Evolutionary conservation across 495 filamentous ascomycete genomes (phyloP).

Genomic region (Neurospora discreta): DNA sequence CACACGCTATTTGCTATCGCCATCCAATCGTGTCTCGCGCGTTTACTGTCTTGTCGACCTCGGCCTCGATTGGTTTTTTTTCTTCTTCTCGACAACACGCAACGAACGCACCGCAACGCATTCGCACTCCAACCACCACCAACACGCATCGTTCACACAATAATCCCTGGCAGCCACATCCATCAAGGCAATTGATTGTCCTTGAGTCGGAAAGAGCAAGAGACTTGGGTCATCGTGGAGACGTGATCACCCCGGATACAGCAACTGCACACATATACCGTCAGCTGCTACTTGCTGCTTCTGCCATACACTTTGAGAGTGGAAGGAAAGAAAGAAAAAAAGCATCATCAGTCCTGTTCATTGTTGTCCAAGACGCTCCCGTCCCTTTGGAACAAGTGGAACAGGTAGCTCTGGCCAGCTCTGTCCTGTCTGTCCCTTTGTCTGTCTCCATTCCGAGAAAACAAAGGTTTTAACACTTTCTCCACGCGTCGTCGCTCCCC

Average conservation of each 20-base stretch:
- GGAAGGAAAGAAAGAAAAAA: neutral
- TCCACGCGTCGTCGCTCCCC: neutral
- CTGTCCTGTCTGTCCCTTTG: neutral
- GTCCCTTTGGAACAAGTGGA: neutral
- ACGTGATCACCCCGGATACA: neutral
- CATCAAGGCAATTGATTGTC: neutral
- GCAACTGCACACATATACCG: neutral
- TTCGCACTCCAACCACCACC: neutral
- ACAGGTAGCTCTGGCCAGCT: neutral
- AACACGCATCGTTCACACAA: neutral
- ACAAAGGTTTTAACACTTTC: neutral
- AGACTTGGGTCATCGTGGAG: neutral
- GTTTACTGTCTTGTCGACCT: slow-evolving; percentile 11
- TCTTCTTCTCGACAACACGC: neutral
- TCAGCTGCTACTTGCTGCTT: neutral
- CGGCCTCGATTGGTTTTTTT: slow-evolving; percentile 1
- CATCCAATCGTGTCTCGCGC: slow-evolving; percentile 5
- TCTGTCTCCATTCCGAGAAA: neutral
- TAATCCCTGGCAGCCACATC: neutral
- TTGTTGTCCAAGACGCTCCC: neutral
- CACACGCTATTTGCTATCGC: neutral
- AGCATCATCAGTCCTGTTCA: neutral
- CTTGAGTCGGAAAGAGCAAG: neutral
- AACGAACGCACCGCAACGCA: neutral
- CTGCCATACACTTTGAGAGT: neutral